phyloP scores from a whole-genome alignment of 2,329 filamentous ascomycete genomes.

The Cytospora chrysosperma region DNA sequence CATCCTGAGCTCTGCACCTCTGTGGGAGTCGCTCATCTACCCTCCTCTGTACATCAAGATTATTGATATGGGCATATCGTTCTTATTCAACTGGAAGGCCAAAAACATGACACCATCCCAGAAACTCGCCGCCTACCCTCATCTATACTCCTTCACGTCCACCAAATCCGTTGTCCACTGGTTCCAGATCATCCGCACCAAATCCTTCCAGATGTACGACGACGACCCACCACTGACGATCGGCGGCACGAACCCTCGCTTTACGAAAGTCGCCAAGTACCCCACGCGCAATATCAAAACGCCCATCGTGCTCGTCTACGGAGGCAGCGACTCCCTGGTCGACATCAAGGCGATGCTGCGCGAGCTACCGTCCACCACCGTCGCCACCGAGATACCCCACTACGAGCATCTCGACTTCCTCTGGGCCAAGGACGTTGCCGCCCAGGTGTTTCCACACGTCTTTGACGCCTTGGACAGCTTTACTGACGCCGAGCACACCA shows the following conservation, averaged over 20 bases:
- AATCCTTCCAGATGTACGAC: conserved; percentile 97
- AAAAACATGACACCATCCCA: conserved; percentile 81
- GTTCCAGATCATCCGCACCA: conserved; percentile 98
- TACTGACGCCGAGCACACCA: conserved; percentile 55
- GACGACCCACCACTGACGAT: conserved; percentile 82
- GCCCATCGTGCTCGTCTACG: conserved; percentile 89
- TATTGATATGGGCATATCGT: conserved; percentile 77
- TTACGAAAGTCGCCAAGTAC: conserved; percentile 95
- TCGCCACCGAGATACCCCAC: conserved; percentile 82
- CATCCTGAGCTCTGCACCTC: conserved; percentile 87
- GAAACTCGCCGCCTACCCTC: conserved; percentile 92
- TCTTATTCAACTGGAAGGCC: conserved; percentile 88
- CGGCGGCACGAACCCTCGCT: conserved; percentile 63
- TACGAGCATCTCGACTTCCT: conserved; percentile 98
- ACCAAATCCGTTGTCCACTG: conserved; percentile 97
- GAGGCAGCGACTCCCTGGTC: conserved; percentile 88
- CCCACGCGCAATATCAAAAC: conserved; percentile 97
- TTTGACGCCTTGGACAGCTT: conserved; percentile 83
- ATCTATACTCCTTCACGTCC: conserved; percentile 94
- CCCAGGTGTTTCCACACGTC: conserved; percentile 85
- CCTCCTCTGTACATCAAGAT: conserved; percentile 87
- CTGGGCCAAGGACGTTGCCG: conserved; percentile 84
- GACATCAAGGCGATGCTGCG: conserved; percentile 91
- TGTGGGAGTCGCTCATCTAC: conserved; percentile 96
- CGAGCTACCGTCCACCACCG: conserved; percentile 80